Evolutionary conservation across 139 green algal genomes (phyloP), one percentile per base, ranked within the genome.

Genomic region (Astrephomene gubernaculifera): DNA sequence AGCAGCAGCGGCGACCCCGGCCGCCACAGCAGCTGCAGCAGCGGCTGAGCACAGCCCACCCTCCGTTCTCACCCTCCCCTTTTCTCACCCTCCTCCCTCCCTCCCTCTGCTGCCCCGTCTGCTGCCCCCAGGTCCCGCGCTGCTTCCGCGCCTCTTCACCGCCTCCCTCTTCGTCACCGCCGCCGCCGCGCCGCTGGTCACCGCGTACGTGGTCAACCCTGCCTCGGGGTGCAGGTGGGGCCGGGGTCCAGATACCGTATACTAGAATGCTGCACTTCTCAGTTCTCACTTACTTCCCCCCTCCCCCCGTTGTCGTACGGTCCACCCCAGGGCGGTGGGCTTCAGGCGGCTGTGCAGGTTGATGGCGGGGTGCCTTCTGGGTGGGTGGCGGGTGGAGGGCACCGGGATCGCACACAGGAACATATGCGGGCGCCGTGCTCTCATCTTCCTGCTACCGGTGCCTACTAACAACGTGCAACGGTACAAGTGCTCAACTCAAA

Each of bases 91-190:
- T 44, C 24, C 72, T 2, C 49, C 17, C 9, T 7, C 44, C 81
- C 54, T n/a, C n/a, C n/a, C n/a, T n/a, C n/a, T n/a, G n/a, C n/a
- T n/a, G n/a, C 74, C 36, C 36, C 54, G 17, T 24, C 74, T 25
- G 57, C n/a, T 4, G 12, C n/a, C 35, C 52, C 10, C 73, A 90
- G 87, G 88, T n/a, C 90, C 86, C 3, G 49, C 44, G 12, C 53
- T 38, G 2, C 81, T 92, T 31, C 88, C 88, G 25, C 35, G 25
- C 22, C 72, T 94, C 29, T 94, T 93, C 67, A 63, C 88, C 4
- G 79, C 38, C 33, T 90, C 71, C 25, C 82, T 94, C 43, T 36
- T 85, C 1, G 89, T 87, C 12, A 92, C 91, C 8, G 45, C 90
- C 17, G 38, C 92, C 33, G 69, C 87, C 29, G 89, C 90, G 6